phyloP scores from a whole-genome alignment of 2,329 filamentous ascomycete species.

The Phaeosphaeriaceae sp. region DNA sequence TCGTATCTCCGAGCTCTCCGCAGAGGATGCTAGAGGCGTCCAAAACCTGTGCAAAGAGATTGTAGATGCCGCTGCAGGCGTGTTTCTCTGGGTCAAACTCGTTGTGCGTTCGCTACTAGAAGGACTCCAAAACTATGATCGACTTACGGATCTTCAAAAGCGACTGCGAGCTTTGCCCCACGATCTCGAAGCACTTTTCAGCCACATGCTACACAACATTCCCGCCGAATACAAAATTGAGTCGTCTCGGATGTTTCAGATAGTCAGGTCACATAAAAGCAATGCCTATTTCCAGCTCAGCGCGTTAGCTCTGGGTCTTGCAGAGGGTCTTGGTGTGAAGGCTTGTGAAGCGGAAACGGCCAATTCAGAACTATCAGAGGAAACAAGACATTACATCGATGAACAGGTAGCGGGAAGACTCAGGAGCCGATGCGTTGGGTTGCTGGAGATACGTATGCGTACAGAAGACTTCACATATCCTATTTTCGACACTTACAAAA shows the following conservation, averaged over 20 bases:
- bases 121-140: slow-evolving; percentile 6
- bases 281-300: background rate
- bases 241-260: background rate
- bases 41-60: background rate
- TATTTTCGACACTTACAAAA: too few species aligned
- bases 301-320: background rate
- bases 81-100: slow-evolving; percentile 12
- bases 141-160: slow-evolving; percentile 1
- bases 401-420: background rate
- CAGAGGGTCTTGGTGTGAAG: background rate
- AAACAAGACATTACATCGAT: background rate
- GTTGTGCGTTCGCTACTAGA: slow-evolving; percentile 5
- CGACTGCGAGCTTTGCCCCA: slow-evolving; percentile 12
- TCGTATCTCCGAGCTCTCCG: background rate
- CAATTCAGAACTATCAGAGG: background rate
- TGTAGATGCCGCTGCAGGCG: slow-evolving; percentile 1
- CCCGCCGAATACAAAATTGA: background rate
- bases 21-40: background rate
- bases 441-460: background rate
- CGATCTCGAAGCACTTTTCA: slow-evolving; percentile 16
- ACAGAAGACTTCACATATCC: too few species aligned
- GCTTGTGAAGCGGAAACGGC: too few species aligned
- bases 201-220: slow-evolving; percentile 11
- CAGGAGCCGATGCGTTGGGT: background rate
- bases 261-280: background rate